These are phyloP conservation scores for Aspergillus funiculosus DNA, from an alignment of 495 filamentous ascomycete genomes.

Conservation along the genomic window DNA sequence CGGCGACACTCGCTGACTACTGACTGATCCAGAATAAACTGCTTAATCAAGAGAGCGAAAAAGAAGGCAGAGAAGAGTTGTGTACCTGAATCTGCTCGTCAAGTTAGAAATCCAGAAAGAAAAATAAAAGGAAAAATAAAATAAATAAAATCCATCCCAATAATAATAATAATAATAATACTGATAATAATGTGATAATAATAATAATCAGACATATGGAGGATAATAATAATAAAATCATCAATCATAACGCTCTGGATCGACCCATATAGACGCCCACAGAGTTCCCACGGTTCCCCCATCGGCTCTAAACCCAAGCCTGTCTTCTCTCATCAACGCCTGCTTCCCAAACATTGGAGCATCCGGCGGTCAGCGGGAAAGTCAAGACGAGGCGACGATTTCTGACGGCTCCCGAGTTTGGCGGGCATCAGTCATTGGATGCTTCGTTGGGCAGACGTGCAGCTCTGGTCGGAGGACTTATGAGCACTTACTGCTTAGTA, in stretches of 20 bases:
- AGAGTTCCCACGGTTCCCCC: too few relatives aligned
- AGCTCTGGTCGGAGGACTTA: slow-evolving; percentile 18
- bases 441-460: slow-evolving; percentile 50
- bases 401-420: slow-evolving; percentile 31
- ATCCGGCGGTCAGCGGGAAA: slow-evolving; percentile 36
- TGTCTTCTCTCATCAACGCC: slow-evolving; percentile 3
- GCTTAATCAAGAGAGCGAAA: too few relatives aligned
- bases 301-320: slow-evolving; percentile 12
- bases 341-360: slow-evolving; percentile 11
- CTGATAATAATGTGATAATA: background rate
- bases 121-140: slow-evolving; percentile 1
- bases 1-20: background rate
- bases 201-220: background rate
- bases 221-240: slow-evolving; percentile 1
- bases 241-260: slow-evolving; percentile 17
- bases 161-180: slow-evolving; percentile 2
- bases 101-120: slow-evolving; percentile 3
- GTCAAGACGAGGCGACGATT: slow-evolving; percentile 26
- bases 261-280: slow-evolving; percentile 9
- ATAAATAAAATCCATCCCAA: background rate
- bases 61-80: slow-evolving; percentile 6
- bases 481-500: too few relatives aligned
- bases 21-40: background rate
- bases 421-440: slow-evolving; percentile 36
- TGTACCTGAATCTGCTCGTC: slow-evolving; percentile 11